Conservation (phyloP, 208 protist genomes). For the Crithidia bombi region DNA sequence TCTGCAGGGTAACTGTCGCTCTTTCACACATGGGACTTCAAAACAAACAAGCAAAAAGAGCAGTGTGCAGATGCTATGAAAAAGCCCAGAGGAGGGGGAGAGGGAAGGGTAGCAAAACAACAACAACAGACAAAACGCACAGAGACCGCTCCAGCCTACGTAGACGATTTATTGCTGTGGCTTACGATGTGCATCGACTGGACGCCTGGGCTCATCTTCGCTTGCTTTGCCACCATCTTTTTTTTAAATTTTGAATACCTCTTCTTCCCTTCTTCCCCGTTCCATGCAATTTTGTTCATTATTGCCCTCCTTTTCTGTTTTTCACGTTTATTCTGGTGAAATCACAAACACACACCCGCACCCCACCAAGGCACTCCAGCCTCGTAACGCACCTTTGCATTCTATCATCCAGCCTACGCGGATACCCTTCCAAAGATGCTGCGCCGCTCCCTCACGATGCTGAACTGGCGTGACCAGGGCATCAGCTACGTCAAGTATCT, state of each 20-base stretch:
- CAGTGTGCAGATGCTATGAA: too few species aligned
- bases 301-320: neutral
- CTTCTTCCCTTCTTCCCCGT: slow-evolving; percentile 14
- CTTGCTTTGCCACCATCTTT: too few species aligned
- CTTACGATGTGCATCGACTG: too few species aligned
- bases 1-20: too few species aligned
- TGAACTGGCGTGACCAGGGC: slow-evolving; percentile 89
- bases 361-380: neutral
- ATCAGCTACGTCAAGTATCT: slow-evolving; percentile 93
- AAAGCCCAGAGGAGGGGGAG: too few species aligned
- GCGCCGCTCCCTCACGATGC: slow-evolving; percentile 51
- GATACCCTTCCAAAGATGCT: slow-evolving; percentile 42
- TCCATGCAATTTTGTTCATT: neutral
- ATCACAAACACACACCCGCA: neutral
- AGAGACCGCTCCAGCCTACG: too few species aligned
- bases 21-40: too few species aligned
- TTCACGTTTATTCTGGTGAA: neutral
- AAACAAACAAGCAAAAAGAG: too few species aligned
- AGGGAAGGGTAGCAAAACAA: too few species aligned
- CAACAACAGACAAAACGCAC: too few species aligned
- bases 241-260: neutral
- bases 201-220: too few species aligned
- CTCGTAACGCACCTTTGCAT: neutral
- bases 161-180: too few species aligned
- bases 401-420: neutral